These are phyloP conservation scores for Carex pumila DNA, from an alignment of 176 grass and related monocot species.

Conservation along the genomic window DNA sequence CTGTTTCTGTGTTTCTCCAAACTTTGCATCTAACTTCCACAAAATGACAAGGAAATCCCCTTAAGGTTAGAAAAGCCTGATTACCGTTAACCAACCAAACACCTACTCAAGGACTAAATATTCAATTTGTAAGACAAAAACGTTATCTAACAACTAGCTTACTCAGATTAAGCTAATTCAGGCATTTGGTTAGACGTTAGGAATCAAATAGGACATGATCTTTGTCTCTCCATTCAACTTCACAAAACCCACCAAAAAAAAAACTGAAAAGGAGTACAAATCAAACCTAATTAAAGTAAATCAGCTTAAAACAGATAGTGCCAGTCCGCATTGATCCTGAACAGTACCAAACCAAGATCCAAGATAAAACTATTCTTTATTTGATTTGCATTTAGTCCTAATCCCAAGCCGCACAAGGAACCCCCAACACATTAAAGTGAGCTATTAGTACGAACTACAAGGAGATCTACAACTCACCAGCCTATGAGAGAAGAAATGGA, in stretches of 20 bases:
- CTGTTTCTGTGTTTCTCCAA: background rate
- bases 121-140: background rate
- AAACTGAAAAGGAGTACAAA: background rate
- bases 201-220: background rate
- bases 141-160: background rate
- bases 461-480: slow-evolving; percentile 8
- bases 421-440: background rate
- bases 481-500: background rate
- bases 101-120: background rate
- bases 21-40: background rate
- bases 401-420: background rate
- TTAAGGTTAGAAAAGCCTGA: background rate
- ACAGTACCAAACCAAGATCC: background rate
- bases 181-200: background rate
- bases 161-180: background rate
- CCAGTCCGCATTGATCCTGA: background rate
- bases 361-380: background rate
- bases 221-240: background rate
- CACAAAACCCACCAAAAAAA: background rate
- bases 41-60: background rate
- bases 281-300: slow-evolving; percentile 11
- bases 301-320: background rate
- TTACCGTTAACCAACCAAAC: slow-evolving; percentile 16
- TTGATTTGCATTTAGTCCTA: background rate
- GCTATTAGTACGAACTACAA: background rate